These are phyloP conservation scores for Bacidia rubella DNA, from an alignment of 495 filamentous ascomycete species.

Conservation along the genomic window DNA sequence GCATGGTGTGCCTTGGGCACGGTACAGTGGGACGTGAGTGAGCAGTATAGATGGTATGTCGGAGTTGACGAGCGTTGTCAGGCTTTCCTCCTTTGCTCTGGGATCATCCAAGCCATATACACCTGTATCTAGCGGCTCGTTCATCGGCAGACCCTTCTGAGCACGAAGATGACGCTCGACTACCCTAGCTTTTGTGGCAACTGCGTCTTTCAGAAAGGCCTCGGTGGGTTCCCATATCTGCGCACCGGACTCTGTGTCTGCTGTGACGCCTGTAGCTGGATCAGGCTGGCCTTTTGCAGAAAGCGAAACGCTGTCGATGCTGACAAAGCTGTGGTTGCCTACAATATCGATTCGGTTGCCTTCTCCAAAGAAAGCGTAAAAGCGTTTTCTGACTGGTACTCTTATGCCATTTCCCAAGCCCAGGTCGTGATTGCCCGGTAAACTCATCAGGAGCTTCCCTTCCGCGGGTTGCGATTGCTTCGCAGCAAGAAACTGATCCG, in stretches of 20 bases:
- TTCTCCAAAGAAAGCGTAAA: constrained; percentile 78
- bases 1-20: constrained; percentile 68
- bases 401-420: constrained; percentile 82
- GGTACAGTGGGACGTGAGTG: constrained; percentile 82
- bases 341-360: constrained; percentile 78
- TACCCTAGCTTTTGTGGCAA: constrained; percentile 29
- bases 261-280: constrained; percentile 32
- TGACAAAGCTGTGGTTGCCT: constrained; percentile 92
- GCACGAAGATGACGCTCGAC: constrained; percentile 30
- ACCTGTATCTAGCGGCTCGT: constrained; percentile 35
- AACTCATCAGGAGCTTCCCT: constrained; percentile 53
- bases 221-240: constrained; percentile 63
- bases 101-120: constrained; percentile 16
- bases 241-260: constrained; percentile 26
- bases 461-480: neutral
- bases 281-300: constrained; percentile 52
- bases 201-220: constrained; percentile 58
- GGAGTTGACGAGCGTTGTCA: constrained; percentile 3
- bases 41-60: constrained; percentile 75
- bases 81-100: neutral
- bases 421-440: constrained; percentile 96
- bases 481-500: constrained; percentile 41
- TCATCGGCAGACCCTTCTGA: constrained; percentile 30
- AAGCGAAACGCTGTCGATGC: constrained; percentile 74
- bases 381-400: constrained; percentile 61